phyloP scores from a whole-genome alignment of 1,139 yeast genomes.

The Suhomyces bokatorum region DNA sequence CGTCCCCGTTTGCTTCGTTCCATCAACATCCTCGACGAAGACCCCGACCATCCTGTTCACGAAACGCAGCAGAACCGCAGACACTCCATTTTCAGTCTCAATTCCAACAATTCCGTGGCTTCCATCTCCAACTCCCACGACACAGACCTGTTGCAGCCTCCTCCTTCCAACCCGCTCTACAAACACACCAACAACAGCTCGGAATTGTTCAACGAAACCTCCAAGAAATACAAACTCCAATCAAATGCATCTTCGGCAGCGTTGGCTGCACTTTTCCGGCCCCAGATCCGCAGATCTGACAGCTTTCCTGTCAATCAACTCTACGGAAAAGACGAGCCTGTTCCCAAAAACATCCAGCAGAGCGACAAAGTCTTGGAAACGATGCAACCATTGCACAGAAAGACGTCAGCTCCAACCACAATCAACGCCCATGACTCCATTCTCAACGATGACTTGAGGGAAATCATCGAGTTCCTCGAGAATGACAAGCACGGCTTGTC shows the following conservation, averaged over 20 bases:
- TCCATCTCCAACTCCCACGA: constrained; percentile 5
- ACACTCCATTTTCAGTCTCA: constrained; percentile 11
- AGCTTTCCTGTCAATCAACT: constrained; percentile 36
- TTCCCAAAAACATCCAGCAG: neutral
- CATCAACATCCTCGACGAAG: constrained; percentile 15
- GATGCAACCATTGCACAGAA: constrained; percentile 1
- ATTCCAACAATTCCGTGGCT: constrained; percentile 15
- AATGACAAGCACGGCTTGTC: constrained; percentile 32
- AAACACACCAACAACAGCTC: constrained; percentile 25
- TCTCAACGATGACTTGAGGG: constrained; percentile 41
- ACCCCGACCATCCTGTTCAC: neutral
- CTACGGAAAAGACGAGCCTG: constrained; percentile 15
- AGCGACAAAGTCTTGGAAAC: constrained; percentile 8
- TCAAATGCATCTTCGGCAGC: constrained; percentile 66
- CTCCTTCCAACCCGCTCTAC: constrained; percentile 14
- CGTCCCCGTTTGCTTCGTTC: constrained; percentile 53
- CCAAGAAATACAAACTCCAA: constrained; percentile 31
- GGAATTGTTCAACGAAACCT: constrained; percentile 22
- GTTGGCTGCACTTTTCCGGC: constrained; percentile 56
- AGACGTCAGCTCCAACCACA: constrained; percentile 2
- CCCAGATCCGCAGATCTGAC: constrained; percentile 37
- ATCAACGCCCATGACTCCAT: constrained; percentile 16
- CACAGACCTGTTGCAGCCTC: constrained; percentile 8
- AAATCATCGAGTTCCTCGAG: constrained; percentile 46
- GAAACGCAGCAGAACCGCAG: constrained; percentile 2